phyloP scores from a whole-genome alignment of 768 basidiomycete species.

The Lyophyllum semitale region DNA sequence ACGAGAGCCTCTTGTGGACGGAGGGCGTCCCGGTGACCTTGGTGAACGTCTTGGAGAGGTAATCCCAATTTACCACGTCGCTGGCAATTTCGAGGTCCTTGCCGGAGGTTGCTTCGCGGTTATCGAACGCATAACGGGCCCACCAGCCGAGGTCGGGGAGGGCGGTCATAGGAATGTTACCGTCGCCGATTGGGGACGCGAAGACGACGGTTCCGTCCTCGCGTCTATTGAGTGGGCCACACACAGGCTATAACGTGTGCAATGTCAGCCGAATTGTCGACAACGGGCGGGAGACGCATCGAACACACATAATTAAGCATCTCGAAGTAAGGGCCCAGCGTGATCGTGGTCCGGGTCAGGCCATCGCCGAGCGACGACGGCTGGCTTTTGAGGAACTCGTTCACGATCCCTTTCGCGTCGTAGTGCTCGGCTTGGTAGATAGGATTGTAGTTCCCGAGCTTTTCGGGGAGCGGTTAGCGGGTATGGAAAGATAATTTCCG shows the following conservation, averaged over 20 bases:
- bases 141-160: slow-evolving; percentile 42
- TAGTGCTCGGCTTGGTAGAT: slow-evolving; percentile 39
- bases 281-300: too few relatives aligned
- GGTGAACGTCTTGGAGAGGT: slow-evolving; percentile 37
- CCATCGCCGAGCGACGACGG: slow-evolving; percentile 30
- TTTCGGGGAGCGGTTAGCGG: not conserved
- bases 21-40: slow-evolving; percentile 38
- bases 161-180: slow-evolving; percentile 38
- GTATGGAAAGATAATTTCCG: not conserved
- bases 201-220: slow-evolving; percentile 42
- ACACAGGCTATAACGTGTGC: slow-evolving; percentile 22
- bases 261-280: too few relatives aligned
- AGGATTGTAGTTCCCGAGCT: slow-evolving; percentile 25
- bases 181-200: slow-evolving; percentile 35
- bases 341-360: slow-evolving; percentile 37
- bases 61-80: slow-evolving; percentile 37
- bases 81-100: slow-evolving; percentile 38
- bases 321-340: slow-evolving; percentile 42
- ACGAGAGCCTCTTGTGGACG: slow-evolving; percentile 28
- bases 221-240: slow-evolving; percentile 35
- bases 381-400: slow-evolving; percentile 38
- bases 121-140: slow-evolving; percentile 38
- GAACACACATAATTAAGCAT: slow-evolving; percentile 38
- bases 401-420: slow-evolving; percentile 42
- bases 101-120: slow-evolving; percentile 34